Conservation (phyloP, 768 basidiomycete genomes). For the Lanmaoa rubissima region DNA sequence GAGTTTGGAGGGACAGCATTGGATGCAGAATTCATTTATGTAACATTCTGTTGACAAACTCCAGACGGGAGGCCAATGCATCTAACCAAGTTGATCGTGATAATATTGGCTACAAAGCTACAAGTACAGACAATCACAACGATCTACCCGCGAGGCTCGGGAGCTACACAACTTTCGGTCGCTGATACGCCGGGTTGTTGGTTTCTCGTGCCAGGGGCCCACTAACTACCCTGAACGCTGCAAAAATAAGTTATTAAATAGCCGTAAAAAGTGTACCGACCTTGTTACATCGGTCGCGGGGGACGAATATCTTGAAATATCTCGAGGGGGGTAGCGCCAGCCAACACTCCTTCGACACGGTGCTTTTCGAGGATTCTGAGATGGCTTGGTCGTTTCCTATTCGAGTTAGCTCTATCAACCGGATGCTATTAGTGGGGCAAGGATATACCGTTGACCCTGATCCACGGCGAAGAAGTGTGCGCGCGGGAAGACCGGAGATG, state of each 20-base stretch:
- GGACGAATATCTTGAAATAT: slow-evolving; percentile 28
- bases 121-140: background rate
- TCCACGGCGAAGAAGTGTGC: slow-evolving; percentile 26
- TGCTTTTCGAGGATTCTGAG: slow-evolving; percentile 30
- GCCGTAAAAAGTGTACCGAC: background rate
- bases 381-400: slow-evolving; percentile 14
- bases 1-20: background rate
- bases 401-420: slow-evolving; percentile 7
- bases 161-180: background rate
- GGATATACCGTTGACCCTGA: slow-evolving; percentile 29
- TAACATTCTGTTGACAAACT: background rate
- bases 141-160: slow-evolving; percentile 18
- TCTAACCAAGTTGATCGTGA: background rate
- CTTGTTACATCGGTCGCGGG: slow-evolving; percentile 7
- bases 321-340: slow-evolving; percentile 11
- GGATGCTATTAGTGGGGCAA: slow-evolving; percentile 5
- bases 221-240: background rate
- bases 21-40: background rate
- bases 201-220: background rate
- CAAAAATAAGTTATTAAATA: slow-evolving; percentile 27
- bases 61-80: background rate
- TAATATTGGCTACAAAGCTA: background rate
- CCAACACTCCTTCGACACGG: slow-evolving; percentile 28
- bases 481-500: slow-evolving; percentile 30
- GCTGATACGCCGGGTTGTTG: too few relatives aligned